Evolutionary conservation across 164 flowering plant genomes (phyloP), one percentile per base, ranked within the genome.

Genomic region (Amborella trichopoda): DNA sequence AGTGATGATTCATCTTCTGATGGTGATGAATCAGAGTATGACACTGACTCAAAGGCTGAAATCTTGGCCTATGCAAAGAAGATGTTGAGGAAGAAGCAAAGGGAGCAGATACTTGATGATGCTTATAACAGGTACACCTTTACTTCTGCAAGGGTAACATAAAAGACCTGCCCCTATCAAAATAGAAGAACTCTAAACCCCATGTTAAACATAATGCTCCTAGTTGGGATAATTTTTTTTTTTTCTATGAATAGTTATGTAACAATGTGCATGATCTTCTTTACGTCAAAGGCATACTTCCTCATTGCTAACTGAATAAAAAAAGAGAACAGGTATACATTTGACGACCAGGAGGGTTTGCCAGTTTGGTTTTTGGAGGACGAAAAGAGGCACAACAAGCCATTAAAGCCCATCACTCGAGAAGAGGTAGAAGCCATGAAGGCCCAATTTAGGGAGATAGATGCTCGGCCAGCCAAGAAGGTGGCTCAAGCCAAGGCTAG

Each of bases 381-480:
- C 39, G 99, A 91, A 40, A 71, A 55, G 63, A 76, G 63, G 52
- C 95, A 87, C 42, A 46, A 64, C 8, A 79, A 77, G 47, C 77
- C 69, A 28, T 55, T 74, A 0, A 83, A 74, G 46, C 99, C 95
- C 1, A 78, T 87, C 33, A 91, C 95, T 2, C 81, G 80, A 48
- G 96, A 91, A 48, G 99, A 91, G 61, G 53, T 87, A 21, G 70
- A 65, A 44, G 96, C 95, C 23, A 80, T 81, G 81, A 77, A 40
- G 55, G 99, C 96, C 14, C 90, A 80, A 34, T 84, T 82, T 46
- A 81, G 70, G 45, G 96, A 80, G 58, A 84, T 91, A 25, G 72
- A 91, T 75, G 88, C 96, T 18, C 80, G 99, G 24, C 90, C 98
- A 20, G 81, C 82, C 22, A 87, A 91, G 79, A 91, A 87, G 65